Conservation (phyloP, 2,329 filamentous ascomycete genomes). For the Gliomastix tumulicola region DNA sequence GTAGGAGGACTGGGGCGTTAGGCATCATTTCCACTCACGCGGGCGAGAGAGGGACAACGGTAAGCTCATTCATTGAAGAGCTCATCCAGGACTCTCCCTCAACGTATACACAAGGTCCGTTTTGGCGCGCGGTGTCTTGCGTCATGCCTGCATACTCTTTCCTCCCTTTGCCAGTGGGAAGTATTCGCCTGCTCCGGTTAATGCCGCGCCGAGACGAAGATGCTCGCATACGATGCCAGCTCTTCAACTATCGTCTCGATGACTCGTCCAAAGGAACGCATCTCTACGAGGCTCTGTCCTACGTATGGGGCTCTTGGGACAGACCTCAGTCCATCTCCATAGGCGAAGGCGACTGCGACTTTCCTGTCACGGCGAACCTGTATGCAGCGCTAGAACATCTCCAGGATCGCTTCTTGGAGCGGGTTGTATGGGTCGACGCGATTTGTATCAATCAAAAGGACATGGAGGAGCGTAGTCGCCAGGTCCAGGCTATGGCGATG, state of each 20-base stretch:
- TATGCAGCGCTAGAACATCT: background rate
- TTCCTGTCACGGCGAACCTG: background rate
- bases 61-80: too few relatives aligned
- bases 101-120: too few relatives aligned
- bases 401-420: background rate
- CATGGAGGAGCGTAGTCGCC: constrained; percentile 1
- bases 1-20: too few relatives aligned
- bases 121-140: too few relatives aligned
- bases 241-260: constrained; percentile 3
- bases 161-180: too few relatives aligned
- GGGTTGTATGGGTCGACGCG: background rate
- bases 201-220: constrained; percentile 1
- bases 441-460: constrained; percentile 3
- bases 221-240: background rate
- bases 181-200: constrained; percentile 3
- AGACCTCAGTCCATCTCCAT: constrained; percentile 2
- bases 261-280: background rate
- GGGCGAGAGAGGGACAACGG: too few relatives aligned
- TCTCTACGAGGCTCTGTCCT: constrained; percentile 4
- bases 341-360: background rate
- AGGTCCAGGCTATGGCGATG: constrained; percentile 5
- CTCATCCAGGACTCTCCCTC: too few relatives aligned
- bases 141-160: too few relatives aligned
- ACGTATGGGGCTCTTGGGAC: constrained; percentile 3
- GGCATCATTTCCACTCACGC: too few relatives aligned